Evolutionary conservation across 305 asterid genomes (phyloP), one percentile per base, ranked within the genome.

Genomic region (Euphrasia arctica): DNA sequence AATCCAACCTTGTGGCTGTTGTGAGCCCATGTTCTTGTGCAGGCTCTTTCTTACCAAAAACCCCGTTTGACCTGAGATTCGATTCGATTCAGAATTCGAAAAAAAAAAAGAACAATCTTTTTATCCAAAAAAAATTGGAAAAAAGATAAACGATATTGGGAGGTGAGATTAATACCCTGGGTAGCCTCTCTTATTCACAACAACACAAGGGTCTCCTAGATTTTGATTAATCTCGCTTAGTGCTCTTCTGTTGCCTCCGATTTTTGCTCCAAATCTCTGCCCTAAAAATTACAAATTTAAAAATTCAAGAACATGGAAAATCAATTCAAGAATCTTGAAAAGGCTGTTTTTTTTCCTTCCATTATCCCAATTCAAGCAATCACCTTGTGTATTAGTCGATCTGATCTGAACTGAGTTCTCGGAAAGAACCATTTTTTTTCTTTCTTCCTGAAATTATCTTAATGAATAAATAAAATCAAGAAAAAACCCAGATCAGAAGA

Each of bases 251-350:
- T 71, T 84, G 69, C 77, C 70, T 74, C 80, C 81, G 72, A 74
- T 73, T 70, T 88, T 96, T 74, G 75, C 71, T 64, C 90, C 97
- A 74, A 84, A 72, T 63, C 80, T 88, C 74, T 89, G 80, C 66
- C 74, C 76, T 68, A 48, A 65, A 39, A 25, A 27, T 34, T 4
- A 13, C n/a, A 55, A 9, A 1, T 51, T 29, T 29, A 29, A 29
- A 29, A 29, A 29, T 29, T 29, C 22, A 18, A 18, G 22, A 18
- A 18, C 22, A 18, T 18, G 22, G 22, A 29, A 29, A 31, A 2
- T 45, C 51, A 57, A 31, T 45, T 69, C n/a, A 29, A n/a, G 25
- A 5, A 68, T 7, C 25, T 12, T 0, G 3, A 2, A 31, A 18
- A 18, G 22, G 34, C 34, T 31, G 34, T 2, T 31, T 31, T 31